phyloP scores from a whole-genome alignment of 1,139 yeast species.

The Zygotorulaspora mrakii region DNA sequence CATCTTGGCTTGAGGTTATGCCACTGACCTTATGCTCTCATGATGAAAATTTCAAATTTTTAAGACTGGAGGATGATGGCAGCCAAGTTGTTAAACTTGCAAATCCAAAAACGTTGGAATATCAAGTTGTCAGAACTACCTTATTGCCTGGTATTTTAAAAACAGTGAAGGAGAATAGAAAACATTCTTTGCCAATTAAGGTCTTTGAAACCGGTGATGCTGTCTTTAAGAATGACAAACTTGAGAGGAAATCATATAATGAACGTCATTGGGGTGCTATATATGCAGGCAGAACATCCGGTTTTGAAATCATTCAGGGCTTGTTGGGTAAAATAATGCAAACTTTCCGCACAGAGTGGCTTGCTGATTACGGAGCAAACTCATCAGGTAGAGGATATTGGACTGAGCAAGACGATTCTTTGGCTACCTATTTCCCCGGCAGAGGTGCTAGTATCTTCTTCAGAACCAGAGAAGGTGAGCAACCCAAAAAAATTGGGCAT shows the following conservation, averaged over 20 bases:
- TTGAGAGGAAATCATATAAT: conserved; percentile 88
- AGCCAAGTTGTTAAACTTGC: conserved; percentile 81
- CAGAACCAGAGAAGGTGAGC: conserved; percentile 58
- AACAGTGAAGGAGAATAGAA: conserved; percentile 93
- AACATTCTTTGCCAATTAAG: conserved; percentile 89
- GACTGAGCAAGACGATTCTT: conserved; percentile 67
- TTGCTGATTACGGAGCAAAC: conserved; percentile 50
- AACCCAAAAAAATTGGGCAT: conserved; percentile 64
- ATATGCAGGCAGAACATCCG: conserved; percentile 90
- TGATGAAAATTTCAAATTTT: conserved; percentile 89
- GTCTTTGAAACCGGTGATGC: conserved; percentile 96
- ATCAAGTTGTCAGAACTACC: conserved; percentile 95
- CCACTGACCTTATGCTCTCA: conserved; percentile 94
- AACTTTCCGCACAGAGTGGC: conserved; percentile 87
- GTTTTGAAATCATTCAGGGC: conserved; percentile 94
- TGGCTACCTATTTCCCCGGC: conserved; percentile 88
- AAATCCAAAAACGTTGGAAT: conserved; percentile 94
- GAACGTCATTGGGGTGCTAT: conserved; percentile 94
- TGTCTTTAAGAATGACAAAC: conserved; percentile 71
- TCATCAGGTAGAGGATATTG: conserved; percentile 69
- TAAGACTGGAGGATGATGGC: conserved; percentile 71
- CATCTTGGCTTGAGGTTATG: conserved; percentile 94
- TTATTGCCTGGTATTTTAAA: conserved; percentile 91
- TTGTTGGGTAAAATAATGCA: conserved; percentile 92
- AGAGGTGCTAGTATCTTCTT: conserved; percentile 88